Evolutionary conservation across 2,329 filamentous ascomycete species (phyloP), one percentile per base, ranked within the genome.

Genomic region (Hirsutella minnesotensis): DNA sequence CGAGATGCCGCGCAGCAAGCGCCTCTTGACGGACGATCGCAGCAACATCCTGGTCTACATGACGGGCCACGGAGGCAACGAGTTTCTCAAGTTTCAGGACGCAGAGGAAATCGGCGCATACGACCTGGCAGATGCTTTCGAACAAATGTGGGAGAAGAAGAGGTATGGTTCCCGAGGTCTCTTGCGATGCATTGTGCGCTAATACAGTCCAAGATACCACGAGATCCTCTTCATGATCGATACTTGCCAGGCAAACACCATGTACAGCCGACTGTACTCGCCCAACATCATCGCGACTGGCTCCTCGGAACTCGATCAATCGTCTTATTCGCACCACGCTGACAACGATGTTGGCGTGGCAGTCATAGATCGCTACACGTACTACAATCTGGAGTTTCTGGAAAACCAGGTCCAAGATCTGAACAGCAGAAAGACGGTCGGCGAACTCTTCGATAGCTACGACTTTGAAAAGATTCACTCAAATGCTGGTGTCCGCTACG

Each of bases 81-180:
- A 95, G 65, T 98, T 98, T 55, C 67, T 98, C 46, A 98, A 98
- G 62, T 98, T 98, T 57, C 92, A 98, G 63, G 92, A 98, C 54
- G 86, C 88, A 7, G 92, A 98, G 62, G 92, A 98, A 65, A 96
- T 98, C 51, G 89, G 87, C 44, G 88, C 88, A 0, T 95, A 94
- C 61, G 92, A 98, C 65, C 69, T 98, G 44, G 92, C 94, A 5
- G 87, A 98, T 63, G 92, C 92, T 0, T 96, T 98, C 61, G 88
- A 94, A 64, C 90, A 98, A 70, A 98, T 98, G 92, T 95, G 89
- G 86, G 92, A 98, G 73, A 98, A 98, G 79, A 94, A 94, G 69
- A 82, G 92, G 70, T 81, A 62, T 27, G 7, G n/a, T n/a, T n/a
- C n/a, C n/a, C n/a, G n/a, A n/a, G n/a, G n/a, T n/a, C n/a, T n/a